Conservation (phyloP, 2,329 filamentous ascomycete species). For the Diaporthe ampelina region DNA sequence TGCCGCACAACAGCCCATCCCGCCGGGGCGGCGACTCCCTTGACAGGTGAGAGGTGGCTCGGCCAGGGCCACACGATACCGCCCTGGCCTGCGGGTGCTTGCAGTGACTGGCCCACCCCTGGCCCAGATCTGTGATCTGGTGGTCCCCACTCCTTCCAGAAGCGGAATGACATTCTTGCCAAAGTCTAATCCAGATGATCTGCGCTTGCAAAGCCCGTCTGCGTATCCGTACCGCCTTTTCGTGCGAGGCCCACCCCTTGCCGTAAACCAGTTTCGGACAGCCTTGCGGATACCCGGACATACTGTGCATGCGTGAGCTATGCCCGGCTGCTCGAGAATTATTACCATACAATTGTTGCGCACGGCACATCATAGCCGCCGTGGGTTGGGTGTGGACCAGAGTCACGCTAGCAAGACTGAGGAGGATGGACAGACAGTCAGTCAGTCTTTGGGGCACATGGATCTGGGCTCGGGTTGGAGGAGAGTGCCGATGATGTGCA, state of each 20-base stretch:
- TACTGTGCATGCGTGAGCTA: background rate
- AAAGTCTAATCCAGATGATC: constrained; percentile 33
- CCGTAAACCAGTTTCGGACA: constrained; percentile 9
- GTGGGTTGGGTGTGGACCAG: background rate
- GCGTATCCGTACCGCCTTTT: constrained; percentile 19
- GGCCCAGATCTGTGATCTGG: constrained; percentile 32
- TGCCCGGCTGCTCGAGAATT: background rate
- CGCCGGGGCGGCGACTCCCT: background rate
- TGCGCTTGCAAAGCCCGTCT: constrained; percentile 29
- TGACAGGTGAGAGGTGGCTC: constrained; percentile 11
- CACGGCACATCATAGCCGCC: background rate
- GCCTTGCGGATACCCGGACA: constrained; percentile 21
- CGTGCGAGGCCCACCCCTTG: constrained; percentile 10
- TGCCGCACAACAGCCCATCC: constrained; percentile 2
- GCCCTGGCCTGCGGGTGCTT: constrained; percentile 25
- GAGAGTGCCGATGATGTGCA: constrained; percentile 22
- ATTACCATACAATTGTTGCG: background rate
- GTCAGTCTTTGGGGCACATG: background rate
- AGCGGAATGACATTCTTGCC: constrained; percentile 34
- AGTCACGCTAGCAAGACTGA: background rate
- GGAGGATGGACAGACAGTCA: background rate
- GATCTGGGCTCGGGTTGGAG: constrained; percentile 23
- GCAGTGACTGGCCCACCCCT: constrained; percentile 16
- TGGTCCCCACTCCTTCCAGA: constrained; percentile 34
- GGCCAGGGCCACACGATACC: background rate